These are phyloP conservation scores for Fusarium sp. DNA, from an alignment of 2,329 filamentous ascomycete species.

Conservation along the genomic window DNA sequence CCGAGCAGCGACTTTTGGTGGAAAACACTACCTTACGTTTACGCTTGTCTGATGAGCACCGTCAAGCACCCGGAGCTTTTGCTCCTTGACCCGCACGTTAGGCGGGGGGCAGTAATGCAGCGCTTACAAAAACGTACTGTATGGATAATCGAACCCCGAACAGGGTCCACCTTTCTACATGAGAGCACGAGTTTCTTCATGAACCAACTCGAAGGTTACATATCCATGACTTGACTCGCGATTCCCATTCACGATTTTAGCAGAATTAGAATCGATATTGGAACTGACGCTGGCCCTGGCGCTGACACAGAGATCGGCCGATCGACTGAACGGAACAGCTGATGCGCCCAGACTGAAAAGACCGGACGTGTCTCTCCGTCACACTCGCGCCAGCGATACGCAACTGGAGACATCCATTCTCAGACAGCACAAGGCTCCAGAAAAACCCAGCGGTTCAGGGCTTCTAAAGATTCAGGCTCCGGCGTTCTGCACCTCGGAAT, in stretches of 20 bases:
- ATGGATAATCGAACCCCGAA: slow-evolving; percentile 11
- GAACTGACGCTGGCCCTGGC: neutral
- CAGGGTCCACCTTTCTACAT: slow-evolving; percentile 28
- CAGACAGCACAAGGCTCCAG: neutral
- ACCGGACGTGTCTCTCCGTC: slow-evolving; percentile 1
- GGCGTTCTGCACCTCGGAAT: slow-evolving; percentile 8
- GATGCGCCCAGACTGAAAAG: neutral
- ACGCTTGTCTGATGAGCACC: slow-evolving; percentile 39
- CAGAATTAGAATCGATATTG: neutral
- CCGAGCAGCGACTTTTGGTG: slow-evolving; percentile 37
- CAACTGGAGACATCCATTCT: slow-evolving; percentile 1
- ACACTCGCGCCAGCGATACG: slow-evolving; percentile 27
- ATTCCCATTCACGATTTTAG: neutral
- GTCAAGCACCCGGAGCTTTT: slow-evolving; percentile 47
- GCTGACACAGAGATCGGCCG: neutral
- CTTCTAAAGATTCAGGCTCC: neutral
- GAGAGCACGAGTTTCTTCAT: slow-evolving; percentile 4
- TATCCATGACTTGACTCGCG: neutral
- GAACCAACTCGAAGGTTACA: neutral
- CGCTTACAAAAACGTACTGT: slow-evolving; percentile 43
- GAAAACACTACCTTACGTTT: slow-evolving; percentile 32
- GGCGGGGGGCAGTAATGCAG: slow-evolving; percentile 44
- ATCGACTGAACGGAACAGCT: neutral
- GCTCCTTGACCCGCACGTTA: slow-evolving; percentile 46
- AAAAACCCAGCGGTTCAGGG: slow-evolving; percentile 1